Percentiles rank a stretch among this genome's conserved stretches.
These are phyloP conservation scores for Paecilomyces niveus DNA, from an alignment of 2,329 filamentous ascomycete species.

Conservation along the genomic window DNA sequence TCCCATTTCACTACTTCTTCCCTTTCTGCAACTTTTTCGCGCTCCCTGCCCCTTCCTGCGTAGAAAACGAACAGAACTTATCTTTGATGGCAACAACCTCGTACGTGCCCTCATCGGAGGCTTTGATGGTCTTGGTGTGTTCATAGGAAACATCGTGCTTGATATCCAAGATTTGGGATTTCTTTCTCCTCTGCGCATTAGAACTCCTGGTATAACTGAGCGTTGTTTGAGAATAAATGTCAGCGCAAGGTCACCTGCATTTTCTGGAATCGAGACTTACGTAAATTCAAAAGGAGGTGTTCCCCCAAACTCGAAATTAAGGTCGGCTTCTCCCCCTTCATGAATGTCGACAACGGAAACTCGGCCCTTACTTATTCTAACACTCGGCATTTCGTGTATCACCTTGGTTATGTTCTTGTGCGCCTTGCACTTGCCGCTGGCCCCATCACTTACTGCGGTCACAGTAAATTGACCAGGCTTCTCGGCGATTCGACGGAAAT, in stretches of 20 bases:
- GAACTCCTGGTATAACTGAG: constrained; percentile 74
- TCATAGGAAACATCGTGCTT: constrained; percentile 80
- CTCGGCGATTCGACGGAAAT: constrained; percentile 89
- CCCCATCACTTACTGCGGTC: constrained; percentile 77
- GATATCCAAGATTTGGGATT: constrained; percentile 77
- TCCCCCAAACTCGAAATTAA: constrained; percentile 91
- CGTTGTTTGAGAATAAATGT: constrained; percentile 3
- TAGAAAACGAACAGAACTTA: constrained; percentile 81
- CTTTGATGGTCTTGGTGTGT: constrained; percentile 70
- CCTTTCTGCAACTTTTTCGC: constrained; percentile 14
- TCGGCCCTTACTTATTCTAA: constrained; percentile 78
- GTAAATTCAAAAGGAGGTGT: constrained; percentile 97
- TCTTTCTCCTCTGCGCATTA: constrained; percentile 72
- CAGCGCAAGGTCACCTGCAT: background rate
- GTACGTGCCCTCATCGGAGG: constrained; percentile 91
- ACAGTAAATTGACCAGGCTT: constrained; percentile 83
- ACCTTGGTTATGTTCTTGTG: constrained; percentile 69
- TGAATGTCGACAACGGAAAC: constrained; percentile 85
- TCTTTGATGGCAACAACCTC: constrained; percentile 97
- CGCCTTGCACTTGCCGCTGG: constrained; percentile 74
- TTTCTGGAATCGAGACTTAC: constrained; percentile 24
- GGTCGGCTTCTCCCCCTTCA: constrained; percentile 88
- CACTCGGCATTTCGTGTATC: constrained; percentile 88
- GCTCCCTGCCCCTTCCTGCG: constrained; percentile 51
- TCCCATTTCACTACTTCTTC: constrained; percentile 6